Percentiles rank a stretch among this genome's conserved stretches.
These are phyloP conservation scores for Leccinum subgranulosum DNA, from an alignment of 768 basidiomycete genomes.

Conservation along the genomic window DNA sequence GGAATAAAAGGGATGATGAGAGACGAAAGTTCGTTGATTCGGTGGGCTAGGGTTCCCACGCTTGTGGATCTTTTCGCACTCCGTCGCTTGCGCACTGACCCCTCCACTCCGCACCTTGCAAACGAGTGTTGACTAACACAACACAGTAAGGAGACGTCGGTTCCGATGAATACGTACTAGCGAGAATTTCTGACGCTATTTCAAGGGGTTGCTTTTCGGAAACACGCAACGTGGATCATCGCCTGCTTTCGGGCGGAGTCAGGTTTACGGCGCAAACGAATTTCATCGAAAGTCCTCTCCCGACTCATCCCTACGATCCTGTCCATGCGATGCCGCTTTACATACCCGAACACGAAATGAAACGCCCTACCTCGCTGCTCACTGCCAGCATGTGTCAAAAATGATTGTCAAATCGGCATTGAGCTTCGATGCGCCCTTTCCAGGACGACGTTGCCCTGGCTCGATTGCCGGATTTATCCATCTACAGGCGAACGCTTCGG, in stretches of 20 bases:
- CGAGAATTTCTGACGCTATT: not conserved
- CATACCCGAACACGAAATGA: not conserved
- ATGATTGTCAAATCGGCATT: not conserved
- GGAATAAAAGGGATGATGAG: constrained; percentile 19
- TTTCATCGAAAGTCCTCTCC: not conserved
- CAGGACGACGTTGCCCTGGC: not conserved
- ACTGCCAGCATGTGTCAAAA: not conserved
- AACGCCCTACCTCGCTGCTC: not conserved
- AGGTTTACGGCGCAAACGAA: not conserved
- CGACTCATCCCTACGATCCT: not conserved
- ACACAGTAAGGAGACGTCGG: not conserved
- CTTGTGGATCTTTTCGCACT: constrained; percentile 23
- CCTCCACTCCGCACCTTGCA: not conserved
- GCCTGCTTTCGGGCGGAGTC: not conserved
- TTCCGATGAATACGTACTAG: too few species aligned
- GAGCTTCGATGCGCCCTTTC: not conserved
- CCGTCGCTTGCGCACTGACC: constrained; percentile 34
- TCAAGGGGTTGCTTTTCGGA: not conserved
- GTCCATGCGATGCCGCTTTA: not conserved
- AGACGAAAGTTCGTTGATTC: constrained; percentile 20
- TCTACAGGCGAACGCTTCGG: not conserved
- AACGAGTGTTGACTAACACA: not conserved
- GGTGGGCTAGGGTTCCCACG: constrained; percentile 31
- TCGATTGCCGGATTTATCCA: not conserved
- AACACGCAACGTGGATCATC: not conserved